Conservation (phyloP, 148 eudicot genomes). For the Persicaria tinctoria region DNA sequence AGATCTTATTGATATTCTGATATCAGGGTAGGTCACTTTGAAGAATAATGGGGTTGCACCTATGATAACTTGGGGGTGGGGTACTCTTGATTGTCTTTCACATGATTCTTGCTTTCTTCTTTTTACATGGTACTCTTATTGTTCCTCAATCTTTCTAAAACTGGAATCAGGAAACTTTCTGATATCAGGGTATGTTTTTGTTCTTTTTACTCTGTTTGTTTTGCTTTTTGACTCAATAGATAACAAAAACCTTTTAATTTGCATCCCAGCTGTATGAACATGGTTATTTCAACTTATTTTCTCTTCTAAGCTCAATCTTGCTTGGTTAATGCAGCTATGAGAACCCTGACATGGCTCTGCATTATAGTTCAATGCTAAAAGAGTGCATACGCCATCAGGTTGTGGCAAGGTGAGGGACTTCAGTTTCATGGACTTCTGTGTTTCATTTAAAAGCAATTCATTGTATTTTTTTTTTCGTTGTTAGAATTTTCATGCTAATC, state of each 20-base stretch:
- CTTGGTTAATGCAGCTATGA: constrained; percentile 50
- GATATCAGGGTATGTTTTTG: too few relatives aligned
- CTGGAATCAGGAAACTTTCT: neutral
- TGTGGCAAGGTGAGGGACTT: constrained; percentile 71
- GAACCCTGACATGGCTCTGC: constrained; percentile 79
- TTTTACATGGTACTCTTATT: neutral
- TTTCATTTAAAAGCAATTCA: neutral
- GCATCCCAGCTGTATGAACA: neutral
- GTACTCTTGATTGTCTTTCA: neutral
- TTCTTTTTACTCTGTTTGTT: neutral
- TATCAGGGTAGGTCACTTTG: constrained; percentile 62
- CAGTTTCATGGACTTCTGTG: neutral
- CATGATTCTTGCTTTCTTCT: neutral
- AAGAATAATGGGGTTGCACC: neutral
- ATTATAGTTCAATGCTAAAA: constrained; percentile 95
- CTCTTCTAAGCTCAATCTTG: constrained; percentile 9
- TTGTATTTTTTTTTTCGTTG: neutral
- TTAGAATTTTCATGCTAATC: neutral
- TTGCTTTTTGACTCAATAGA: constrained; percentile 2
- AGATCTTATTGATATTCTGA: constrained; percentile 78
- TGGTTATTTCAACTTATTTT: neutral
- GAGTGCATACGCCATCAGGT: constrained; percentile 98
- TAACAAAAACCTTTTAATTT: neutral
- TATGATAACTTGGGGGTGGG: neutral
- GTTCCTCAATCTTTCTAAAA: neutral